Base-by-base conservation (phyloP, 176 grass and related monocot species). In the Elaeis guineensis region DNA sequence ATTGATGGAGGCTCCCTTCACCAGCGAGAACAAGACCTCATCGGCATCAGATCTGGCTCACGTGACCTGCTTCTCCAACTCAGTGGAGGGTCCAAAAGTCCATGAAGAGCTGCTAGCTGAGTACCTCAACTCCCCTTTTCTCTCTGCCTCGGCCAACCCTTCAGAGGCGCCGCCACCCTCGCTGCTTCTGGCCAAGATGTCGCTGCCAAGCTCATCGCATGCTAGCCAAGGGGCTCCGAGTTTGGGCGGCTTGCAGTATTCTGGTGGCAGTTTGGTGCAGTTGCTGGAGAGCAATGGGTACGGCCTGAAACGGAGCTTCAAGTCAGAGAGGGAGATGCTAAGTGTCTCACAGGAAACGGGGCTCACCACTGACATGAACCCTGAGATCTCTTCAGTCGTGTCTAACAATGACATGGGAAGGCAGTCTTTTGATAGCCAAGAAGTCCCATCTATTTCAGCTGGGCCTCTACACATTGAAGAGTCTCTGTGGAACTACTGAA, bases 311-410 rank as follows among this genome's bases (percentile, higher is more conserved):
- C 51, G 49, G 16, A 26, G 26, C 29, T 44, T 1, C 16, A 25
- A 20, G 49, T 32, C 57, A 23, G 65, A 73, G 67, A 63, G 63
- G 68, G 72, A 80, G 75, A 49, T 66, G 65, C 61, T 83, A 39
- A 65, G 71, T 52, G 62, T 66, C 29, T 82, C 70, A 23, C 81
- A 85, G 66, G 74, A 82, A 53, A 85, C 86, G 6, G 86, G 86
- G 5, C 58, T 90, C 35, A 90, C 82, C 68, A 80, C 70, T 63
- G 82, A 90, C 50, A 51, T 75, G 66, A 81, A 85, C 86, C 66
- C 86, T 24, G 75, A 90, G 66, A 79, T 79, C 59, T 82, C 82
- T 19, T 87, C 83, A 12, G 30, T 35, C 9, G 30, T 35, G 30
- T 35, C 30, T 9, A 35, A 35, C 5, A 35, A 35, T 35, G 35